Evolutionary conservation across 208 protist genomes (phyloP).

Genomic region (Phytomonas serpens): DNA sequence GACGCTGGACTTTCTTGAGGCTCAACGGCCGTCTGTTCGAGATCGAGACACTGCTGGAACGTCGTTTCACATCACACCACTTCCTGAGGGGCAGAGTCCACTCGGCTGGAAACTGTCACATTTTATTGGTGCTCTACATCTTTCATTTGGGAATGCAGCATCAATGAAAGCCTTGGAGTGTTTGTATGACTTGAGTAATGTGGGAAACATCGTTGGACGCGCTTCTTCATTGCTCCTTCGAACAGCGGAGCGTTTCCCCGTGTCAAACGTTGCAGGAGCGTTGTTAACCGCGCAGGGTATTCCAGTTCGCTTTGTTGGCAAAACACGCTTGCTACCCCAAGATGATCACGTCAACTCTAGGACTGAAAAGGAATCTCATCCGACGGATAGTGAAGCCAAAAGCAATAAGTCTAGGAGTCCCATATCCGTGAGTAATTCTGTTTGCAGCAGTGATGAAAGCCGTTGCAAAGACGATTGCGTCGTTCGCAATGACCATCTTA

Average conservation of each 20-base stretch:
- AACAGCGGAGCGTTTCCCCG: slow-evolving; percentile 42
- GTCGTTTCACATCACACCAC: slow-evolving; percentile 50
- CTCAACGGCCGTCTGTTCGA: slow-evolving; percentile 23
- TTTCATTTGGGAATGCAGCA: slow-evolving; percentile 14
- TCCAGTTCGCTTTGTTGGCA: slow-evolving; percentile 40
- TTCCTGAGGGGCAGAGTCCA: slow-evolving; percentile 55
- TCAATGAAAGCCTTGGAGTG: background rate
- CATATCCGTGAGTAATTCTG: background rate
- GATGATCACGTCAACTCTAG: background rate
- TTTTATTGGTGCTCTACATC: slow-evolving; percentile 74
- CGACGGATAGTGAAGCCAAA: background rate
- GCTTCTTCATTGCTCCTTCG: slow-evolving; percentile 41
- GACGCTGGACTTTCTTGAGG: slow-evolving; percentile 35
- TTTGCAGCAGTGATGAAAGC: background rate
- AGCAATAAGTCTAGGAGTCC: background rate
- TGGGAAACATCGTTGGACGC: slow-evolving; percentile 11
- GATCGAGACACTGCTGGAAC: slow-evolving; percentile 53
- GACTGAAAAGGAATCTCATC: background rate
- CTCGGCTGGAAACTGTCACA: slow-evolving; percentile 83
- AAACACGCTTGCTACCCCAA: slow-evolving; percentile 29
- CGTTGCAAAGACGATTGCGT: background rate
- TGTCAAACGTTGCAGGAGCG: slow-evolving; percentile 52
- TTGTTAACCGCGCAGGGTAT: slow-evolving; percentile 72
- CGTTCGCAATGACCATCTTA: background rate
- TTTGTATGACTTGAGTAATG: slow-evolving; percentile 16